phyloP scores from a whole-genome alignment of 1,284 basidiomycete genomes.

The Cryptococcus sp. region DNA sequence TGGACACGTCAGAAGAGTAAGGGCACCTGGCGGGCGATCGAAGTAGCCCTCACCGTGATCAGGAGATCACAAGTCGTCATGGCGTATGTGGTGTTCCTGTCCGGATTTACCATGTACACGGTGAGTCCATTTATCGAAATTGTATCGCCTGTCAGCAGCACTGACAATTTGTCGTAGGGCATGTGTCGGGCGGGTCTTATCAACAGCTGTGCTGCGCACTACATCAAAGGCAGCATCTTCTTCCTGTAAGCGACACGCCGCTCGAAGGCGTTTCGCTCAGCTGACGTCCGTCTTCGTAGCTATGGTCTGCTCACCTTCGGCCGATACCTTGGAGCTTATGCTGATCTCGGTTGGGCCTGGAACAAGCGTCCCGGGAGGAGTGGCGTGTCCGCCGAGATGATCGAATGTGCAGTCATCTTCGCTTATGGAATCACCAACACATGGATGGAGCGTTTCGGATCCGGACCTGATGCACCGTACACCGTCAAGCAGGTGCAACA shows the following conservation, averaged over 20 bases:
- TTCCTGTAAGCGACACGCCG: slow-evolving; percentile 58
- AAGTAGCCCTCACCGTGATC: slow-evolving; percentile 38
- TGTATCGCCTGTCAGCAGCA: background rate
- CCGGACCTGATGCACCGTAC: slow-evolving; percentile 75
- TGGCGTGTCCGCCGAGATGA: slow-evolving; percentile 74
- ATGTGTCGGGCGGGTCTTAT: slow-evolving; percentile 58
- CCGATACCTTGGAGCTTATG: slow-evolving; percentile 86
- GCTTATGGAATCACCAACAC: slow-evolving; percentile 87
- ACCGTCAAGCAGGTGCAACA: slow-evolving; percentile 94
- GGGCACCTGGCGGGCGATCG: slow-evolving; percentile 15
- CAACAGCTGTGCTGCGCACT: slow-evolving; percentile 85
- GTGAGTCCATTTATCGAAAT: slow-evolving; percentile 17
- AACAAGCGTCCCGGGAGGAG: slow-evolving; percentile 57
- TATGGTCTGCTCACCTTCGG: slow-evolving; percentile 88
- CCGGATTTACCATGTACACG: slow-evolving; percentile 38
- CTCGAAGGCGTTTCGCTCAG: background rate
- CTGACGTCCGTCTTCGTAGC: slow-evolving; percentile 18
- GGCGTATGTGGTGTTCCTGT: slow-evolving; percentile 41
- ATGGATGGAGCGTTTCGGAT: slow-evolving; percentile 96
- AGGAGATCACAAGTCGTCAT: slow-evolving; percentile 42
- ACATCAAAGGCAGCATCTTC: slow-evolving; percentile 91
- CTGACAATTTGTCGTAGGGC: slow-evolving; percentile 18
- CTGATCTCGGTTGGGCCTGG: slow-evolving; percentile 94
- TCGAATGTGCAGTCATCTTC: slow-evolving; percentile 86
- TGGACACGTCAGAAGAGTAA: slow-evolving; percentile 9